Base-by-base conservation (phyloP, 352 stramenopile species). In the Globisporangium cystogenes region DNA sequence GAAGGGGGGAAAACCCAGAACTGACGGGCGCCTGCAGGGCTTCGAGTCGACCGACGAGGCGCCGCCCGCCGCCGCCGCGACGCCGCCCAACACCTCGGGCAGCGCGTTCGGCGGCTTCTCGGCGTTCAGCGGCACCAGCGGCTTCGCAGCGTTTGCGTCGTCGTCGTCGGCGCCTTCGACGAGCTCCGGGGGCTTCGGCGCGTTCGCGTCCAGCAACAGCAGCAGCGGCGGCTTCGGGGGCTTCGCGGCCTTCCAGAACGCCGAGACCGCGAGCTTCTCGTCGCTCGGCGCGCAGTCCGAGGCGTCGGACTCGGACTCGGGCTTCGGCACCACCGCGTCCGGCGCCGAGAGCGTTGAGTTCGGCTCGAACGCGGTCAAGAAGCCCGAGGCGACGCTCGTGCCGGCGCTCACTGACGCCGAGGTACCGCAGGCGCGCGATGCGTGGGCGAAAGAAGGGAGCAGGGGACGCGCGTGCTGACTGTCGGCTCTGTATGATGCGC, bases 351-450 rank as follows among this genome's bases (percentile, higher is more conserved):
- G 78, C 35, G 69, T 65, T 14, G 76, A 86, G 40, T 60, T 69
- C n/a, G 74, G 82, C 23, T 59, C 67, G 21, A 64, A 55, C 26
- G 63, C 75, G 40, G 47, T 60, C 20, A 79, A 85, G 49, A 82
- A 84, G 48, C 35, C 67, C 12, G 74, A 86, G 33, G 39, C 46
- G 20, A 63, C 65, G 1, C 62, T 82, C 26, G 68, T 86, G 5
- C 70, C 73, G 4, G 68, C 71, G n/a, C 61, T 89, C 18, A 82
- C 76, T 23, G 75, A 88, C 59, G 74, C 74, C 3, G 77, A 91
- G 72, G 79, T 90, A 68, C 2, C 55, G 18, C 24, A 7, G 29
- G 29, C 6, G 29, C 29, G 29, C 10, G 29, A 10, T 11, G 12
- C 12, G 31, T 36, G 31, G 10, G n/a, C n/a, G n/a, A n/a, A n/a